Conservation (phyloP, 2,329 filamentous ascomycete species). For the Fusarium sp. region DNA sequence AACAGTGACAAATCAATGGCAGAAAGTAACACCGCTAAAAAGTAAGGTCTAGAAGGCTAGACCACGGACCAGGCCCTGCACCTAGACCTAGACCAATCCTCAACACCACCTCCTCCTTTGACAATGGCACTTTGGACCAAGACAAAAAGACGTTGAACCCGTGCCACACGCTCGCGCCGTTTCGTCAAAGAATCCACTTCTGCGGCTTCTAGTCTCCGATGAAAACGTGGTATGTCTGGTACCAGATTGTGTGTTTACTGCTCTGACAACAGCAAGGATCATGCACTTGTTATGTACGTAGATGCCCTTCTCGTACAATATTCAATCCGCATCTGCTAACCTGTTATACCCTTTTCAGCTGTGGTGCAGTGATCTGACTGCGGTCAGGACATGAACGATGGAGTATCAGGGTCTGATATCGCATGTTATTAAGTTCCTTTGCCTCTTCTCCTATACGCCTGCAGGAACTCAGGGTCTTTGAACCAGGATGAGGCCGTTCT, state of each 20-base stretch:
- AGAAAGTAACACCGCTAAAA: slow-evolving; percentile 2
- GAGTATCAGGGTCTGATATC: slow-evolving; percentile 20
- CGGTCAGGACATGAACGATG: slow-evolving; percentile 29
- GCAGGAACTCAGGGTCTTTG: slow-evolving; percentile 20
- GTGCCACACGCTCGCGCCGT: slow-evolving; percentile 29
- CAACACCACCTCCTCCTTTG: slow-evolving; percentile 3
- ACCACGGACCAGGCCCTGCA: slow-evolving; percentile 17
- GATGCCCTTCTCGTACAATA: slow-evolving; percentile 21
- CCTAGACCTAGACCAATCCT: slow-evolving; percentile 18
- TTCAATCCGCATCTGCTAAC: slow-evolving; percentile 20
- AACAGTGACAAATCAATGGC: not conserved
- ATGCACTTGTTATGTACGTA: slow-evolving; percentile 11
- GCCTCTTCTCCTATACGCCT: slow-evolving; percentile 9
- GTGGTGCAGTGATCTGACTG: slow-evolving; percentile 17
- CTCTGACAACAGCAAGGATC: slow-evolving; percentile 16
- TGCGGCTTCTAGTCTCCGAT: slow-evolving; percentile 24
- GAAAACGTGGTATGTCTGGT: slow-evolving; percentile 22
- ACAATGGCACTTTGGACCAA: slow-evolving; percentile 1
- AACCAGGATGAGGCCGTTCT: slow-evolving; percentile 15
- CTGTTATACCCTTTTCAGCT: slow-evolving; percentile 25
- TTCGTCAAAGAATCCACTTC: slow-evolving; percentile 29
- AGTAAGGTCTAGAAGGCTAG: slow-evolving; percentile 20
- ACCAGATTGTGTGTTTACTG: slow-evolving; percentile 4
- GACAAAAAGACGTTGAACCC: slow-evolving; percentile 38
- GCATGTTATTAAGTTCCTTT: slow-evolving; percentile 34